Evolutionary conservation across 2,329 filamentous ascomycete genomes (phyloP), one percentile per base, ranked within the genome.

Genomic region (Seiridium unicorne): DNA sequence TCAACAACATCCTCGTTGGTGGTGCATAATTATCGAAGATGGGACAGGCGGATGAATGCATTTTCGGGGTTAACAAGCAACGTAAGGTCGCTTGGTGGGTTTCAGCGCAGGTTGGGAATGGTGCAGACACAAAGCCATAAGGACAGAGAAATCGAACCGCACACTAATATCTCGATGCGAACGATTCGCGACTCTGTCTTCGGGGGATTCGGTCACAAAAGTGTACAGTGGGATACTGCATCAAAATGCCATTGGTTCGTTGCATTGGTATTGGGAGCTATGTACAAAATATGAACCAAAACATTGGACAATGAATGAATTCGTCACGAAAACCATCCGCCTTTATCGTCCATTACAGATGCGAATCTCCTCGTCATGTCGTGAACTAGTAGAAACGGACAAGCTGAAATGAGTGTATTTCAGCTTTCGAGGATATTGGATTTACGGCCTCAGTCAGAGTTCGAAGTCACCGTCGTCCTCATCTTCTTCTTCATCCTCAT

Each of bases 1-100:
- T 90, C 64, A 89, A 89, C 82, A 86, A 89, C 74, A 85, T 89
- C 62, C 81, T 90, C 60, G 87, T 90, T 65, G 86, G 85, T 62
- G 86, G 84, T 73, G 86, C 86, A 72, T 89, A 84, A 56, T 59
- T n/a, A 10, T 31, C 31, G 11, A 36, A 26, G 18, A 49, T n/a
- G 34, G 10, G 49, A 53, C 34, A 13, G 9, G 49, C 9, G 42
- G 9, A n/a, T 9, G 10, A 44, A 44, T n/a, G n/a, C 10, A 44
- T 9, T 44, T 44, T 9, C 9, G 42, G 42, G n/a, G 42, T 10
- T 10, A 44, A 44, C 9, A 26, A 26, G 18, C 18, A 26, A 26
- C 18, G 18, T 26, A 26, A 26, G 18, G 18, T 26, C 18, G 18
- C 18, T 26, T 26, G 18, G 18, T 26, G 18, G 18, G 2, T 26